phyloP scores from a whole-genome alignment of 106 monocot species.

The Allium cepa region DNA sequence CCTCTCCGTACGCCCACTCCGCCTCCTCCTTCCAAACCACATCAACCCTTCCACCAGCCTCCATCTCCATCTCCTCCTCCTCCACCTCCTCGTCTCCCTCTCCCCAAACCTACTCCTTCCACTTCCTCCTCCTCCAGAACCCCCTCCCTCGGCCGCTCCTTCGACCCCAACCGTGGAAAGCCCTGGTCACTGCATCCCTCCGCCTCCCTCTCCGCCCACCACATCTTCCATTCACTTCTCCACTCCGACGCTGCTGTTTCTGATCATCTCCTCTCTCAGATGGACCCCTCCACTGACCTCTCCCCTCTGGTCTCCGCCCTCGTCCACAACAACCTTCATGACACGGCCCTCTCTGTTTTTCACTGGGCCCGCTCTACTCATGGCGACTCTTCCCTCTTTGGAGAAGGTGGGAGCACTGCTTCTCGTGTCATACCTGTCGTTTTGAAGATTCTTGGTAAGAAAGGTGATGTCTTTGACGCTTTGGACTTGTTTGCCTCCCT shows the following conservation, averaged over 20 bases:
- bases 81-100: not conserved
- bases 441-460: slow-evolving; percentile 52
- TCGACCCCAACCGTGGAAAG: slow-evolving; percentile 57
- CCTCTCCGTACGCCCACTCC: not conserved
- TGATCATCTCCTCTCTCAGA: slow-evolving; percentile 3
- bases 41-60: not conserved
- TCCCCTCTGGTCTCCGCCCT: slow-evolving; percentile 15
- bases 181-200: slow-evolving; percentile 48
- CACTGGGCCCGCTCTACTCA: slow-evolving; percentile 26
- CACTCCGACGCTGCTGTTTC: slow-evolving; percentile 1
- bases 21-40: not conserved
- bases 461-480: slow-evolving; percentile 39
- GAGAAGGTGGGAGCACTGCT: not conserved
- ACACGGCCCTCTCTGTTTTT: slow-evolving; percentile 54
- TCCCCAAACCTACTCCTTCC: not conserved
- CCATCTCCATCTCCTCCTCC: too few species aligned
- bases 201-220: slow-evolving; percentile 36
- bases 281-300: not conserved
- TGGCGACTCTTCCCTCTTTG: slow-evolving; percentile 34
- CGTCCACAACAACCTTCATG: slow-evolving; percentile 32
- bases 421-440: slow-evolving; percentile 39
- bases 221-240: slow-evolving; percentile 17
- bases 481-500: slow-evolving; percentile 17
- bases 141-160: slow-evolving; percentile 51
- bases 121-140: slow-evolving; percentile 26